Conservation (phyloP, 495 filamentous ascomycete species). For the Podospora pseudocomata region DNA sequence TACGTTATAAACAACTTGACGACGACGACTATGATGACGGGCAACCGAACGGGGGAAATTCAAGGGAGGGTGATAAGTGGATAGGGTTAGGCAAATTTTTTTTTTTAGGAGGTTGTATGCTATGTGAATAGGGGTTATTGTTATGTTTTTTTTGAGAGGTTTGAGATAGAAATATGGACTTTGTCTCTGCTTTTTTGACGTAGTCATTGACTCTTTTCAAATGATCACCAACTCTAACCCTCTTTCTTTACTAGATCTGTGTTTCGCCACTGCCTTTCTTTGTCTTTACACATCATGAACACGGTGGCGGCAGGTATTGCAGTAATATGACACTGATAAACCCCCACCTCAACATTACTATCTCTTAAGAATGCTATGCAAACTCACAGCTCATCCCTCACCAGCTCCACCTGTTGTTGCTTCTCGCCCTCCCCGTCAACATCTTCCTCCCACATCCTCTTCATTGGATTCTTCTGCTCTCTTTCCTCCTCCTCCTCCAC, state of each 20-base stretch:
- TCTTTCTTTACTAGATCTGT: too few species aligned
- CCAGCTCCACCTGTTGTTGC: slow-evolving; percentile 7
- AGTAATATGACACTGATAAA: too few species aligned
- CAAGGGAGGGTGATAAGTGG: not conserved
- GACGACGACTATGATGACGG: not conserved
- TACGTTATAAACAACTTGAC: not conserved
- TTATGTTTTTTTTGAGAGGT: not conserved
- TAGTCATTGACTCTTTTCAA: not conserved
- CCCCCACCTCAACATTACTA: too few species aligned
- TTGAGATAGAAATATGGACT: not conserved
- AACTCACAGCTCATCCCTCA: slow-evolving; percentile 41
- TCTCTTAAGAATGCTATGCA: not conserved
- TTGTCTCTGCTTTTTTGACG: not conserved
- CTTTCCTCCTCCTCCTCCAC: slow-evolving; percentile 23
- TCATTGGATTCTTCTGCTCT: slow-evolving; percentile 55
- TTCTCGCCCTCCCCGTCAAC: not conserved
- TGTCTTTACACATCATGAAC: too few species aligned
- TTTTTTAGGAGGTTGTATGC: not conserved
- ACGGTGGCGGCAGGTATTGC: too few species aligned
- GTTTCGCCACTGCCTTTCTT: too few species aligned
- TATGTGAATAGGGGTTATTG: not conserved
- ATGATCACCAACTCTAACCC: not conserved
- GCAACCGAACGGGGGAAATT: not conserved
- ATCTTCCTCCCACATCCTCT: slow-evolving; percentile 69
- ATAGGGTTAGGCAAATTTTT: not conserved